Base-by-base conservation (phyloP, 176 grass and related monocot genomes). In the Phragmites australis region DNA sequence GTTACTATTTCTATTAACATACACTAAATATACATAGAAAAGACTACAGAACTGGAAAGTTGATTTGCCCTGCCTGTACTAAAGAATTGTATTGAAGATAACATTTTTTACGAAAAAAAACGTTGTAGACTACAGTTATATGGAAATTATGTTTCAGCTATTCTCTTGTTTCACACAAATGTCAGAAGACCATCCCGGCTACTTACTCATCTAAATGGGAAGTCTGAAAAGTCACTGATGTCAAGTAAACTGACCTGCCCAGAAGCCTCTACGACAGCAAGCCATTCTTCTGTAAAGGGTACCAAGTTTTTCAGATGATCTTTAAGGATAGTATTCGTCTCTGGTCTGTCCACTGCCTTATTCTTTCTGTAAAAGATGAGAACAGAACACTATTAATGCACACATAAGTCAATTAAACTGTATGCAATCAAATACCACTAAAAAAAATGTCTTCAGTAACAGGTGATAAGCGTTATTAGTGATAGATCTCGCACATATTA, bases 201-300 rank as follows among this genome's bases (percentile, higher is more conserved):
- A 72, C 11, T 59, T 70, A 69, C 68, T 64, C 27, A 5, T 10
- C 34, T 2, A 52, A 62, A 49, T 34, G 23, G 10, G 17, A 53
- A 14, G 5, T 47, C 40, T 57, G 5, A 46, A 52, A n/a, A 58
- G 44, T 51, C n/a, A 8, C 13, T 47, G 25, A 29, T 79, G 15
- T 81, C 61, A 76, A n/a, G n/a, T n/a, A n/a, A 76, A 70, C 78
- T 87, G 52, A 98, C 95, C 92, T 94, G 88, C 44, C 92, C 95
- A 68, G 78, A 87, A 70, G 84, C 59, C 61, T 94, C 95, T 50
- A 94, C 80, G 25, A 77, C 79, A 79, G 90, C 92, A 79, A 98
- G 50, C 92, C 95, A 97, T 82, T 97, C 95, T 84, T 97, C 92
- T 25, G 90, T 83, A 86, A 98, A 98, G 6, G 88, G 92, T 60